phyloP scores from a whole-genome alignment of 768 basidiomycete genomes.

The Albatrellus ellisii region DNA sequence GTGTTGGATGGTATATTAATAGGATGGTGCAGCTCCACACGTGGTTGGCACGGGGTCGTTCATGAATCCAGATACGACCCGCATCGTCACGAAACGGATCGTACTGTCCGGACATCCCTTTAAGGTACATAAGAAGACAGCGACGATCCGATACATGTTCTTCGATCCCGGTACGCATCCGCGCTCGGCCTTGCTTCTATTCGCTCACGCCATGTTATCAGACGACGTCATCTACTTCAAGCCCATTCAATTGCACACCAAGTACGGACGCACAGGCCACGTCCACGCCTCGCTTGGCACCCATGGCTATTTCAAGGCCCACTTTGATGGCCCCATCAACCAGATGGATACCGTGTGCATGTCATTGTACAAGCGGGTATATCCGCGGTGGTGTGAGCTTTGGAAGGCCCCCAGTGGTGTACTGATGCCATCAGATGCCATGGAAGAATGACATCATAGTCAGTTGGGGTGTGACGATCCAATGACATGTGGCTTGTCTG shows the following conservation, averaged over 20 bases:
- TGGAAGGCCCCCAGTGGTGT: slow-evolving; percentile 23
- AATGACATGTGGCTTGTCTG: no score
- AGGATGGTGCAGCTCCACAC: slow-evolving; percentile 40
- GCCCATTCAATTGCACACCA: slow-evolving; percentile 87
- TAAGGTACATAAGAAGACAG: slow-evolving; percentile 94
- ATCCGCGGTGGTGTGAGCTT: slow-evolving; percentile 68
- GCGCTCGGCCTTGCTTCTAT: slow-evolving; percentile 3
- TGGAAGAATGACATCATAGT: slow-evolving; percentile 18
- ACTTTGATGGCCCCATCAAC: slow-evolving; percentile 84
- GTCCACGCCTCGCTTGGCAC: slow-evolving; percentile 88
- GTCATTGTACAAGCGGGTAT: slow-evolving; percentile 90
- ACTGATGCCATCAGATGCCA: slow-evolving; percentile 11
- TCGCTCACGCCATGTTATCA: slow-evolving; percentile 15
- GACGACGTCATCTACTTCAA: slow-evolving; percentile 90
- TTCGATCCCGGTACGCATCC: slow-evolving; percentile 65
- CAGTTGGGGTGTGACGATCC: no score
- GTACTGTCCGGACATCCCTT: slow-evolving; percentile 92
- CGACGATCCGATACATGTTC: slow-evolving; percentile 97
- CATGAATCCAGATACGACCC: slow-evolving; percentile 79
- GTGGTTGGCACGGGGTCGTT: slow-evolving; percentile 88
- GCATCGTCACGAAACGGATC: slow-evolving; percentile 88
- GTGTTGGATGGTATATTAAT: neutral
- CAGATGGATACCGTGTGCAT: slow-evolving; percentile 98
- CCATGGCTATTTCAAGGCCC: slow-evolving; percentile 93
- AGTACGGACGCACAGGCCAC: slow-evolving; percentile 81